These are phyloP conservation scores for Pilatotrama ljubarskyi DNA, from an alignment of 768 basidiomycete species.

Conservation along the genomic window DNA sequence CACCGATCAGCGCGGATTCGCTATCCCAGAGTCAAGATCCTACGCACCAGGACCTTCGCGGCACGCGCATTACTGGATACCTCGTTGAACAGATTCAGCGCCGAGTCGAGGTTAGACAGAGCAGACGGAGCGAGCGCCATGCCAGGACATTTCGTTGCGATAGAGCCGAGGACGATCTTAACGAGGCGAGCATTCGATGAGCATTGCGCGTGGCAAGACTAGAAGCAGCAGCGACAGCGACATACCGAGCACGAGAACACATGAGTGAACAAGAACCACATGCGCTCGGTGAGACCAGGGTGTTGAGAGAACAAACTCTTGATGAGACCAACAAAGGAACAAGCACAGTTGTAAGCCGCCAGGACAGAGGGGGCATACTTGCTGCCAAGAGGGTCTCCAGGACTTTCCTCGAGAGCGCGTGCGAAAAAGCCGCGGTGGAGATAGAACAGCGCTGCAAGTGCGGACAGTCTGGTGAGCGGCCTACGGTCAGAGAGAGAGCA, in stretches of 20 bases:
- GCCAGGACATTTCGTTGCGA: constrained; percentile 58
- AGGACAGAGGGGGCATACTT: constrained; percentile 68
- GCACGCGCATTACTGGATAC: constrained; percentile 51
- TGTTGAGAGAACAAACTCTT: constrained; percentile 66
- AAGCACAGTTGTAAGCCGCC: constrained; percentile 69
- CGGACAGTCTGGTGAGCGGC: background rate
- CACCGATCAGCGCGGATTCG: background rate
- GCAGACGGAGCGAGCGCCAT: constrained; percentile 69
- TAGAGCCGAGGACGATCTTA: constrained; percentile 70
- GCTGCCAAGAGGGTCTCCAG: constrained; percentile 66
- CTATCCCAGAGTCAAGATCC: background rate
- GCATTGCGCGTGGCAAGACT: background rate
- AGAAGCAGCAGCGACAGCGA: background rate
- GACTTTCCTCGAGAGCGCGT: constrained; percentile 62
- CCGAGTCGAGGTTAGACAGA: constrained; percentile 65
- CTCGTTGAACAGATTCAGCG: constrained; percentile 54
- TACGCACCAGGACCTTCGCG: constrained; percentile 58
- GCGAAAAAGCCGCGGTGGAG: constrained; percentile 79
- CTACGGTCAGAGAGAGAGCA: background rate
- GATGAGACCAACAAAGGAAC: constrained; percentile 64
- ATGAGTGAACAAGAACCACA: constrained; percentile 75
- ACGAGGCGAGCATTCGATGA: background rate
- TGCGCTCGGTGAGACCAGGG: constrained; percentile 62
- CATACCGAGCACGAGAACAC: constrained; percentile 69
- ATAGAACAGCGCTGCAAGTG: constrained; percentile 56